These are phyloP conservation scores for Aspergillus steynii DNA, from an alignment of 495 filamentous ascomycete genomes.

Conservation along the genomic window DNA sequence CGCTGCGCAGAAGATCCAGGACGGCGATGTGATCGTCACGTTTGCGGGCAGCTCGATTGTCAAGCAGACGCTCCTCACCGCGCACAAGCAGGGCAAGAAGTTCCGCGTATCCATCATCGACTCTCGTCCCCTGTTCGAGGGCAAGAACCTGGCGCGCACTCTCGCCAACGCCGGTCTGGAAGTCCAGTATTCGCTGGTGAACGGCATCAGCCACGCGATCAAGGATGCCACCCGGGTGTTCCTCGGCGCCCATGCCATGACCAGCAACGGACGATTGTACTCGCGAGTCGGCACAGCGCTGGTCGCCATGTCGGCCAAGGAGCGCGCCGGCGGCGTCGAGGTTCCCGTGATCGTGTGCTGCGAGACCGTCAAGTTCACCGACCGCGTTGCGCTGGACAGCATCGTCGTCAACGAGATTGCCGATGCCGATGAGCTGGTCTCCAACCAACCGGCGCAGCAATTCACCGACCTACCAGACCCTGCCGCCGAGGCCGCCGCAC, in stretches of 20 bases:
- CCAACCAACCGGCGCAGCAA: constrained; percentile 31
- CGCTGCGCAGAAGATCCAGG: constrained; percentile 69
- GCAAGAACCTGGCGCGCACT: constrained; percentile 68
- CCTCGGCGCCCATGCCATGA: constrained; percentile 86
- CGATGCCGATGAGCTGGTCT: constrained; percentile 61
- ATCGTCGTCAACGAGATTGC: constrained; percentile 94
- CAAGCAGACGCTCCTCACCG: constrained; percentile 72
- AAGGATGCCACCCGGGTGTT: constrained; percentile 77
- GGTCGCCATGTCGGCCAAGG: constrained; percentile 83
- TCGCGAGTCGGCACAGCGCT: constrained; percentile 84
- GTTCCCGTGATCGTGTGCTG: constrained; percentile 88
- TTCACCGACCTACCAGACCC: constrained; percentile 40
- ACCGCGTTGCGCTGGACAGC: constrained; percentile 83
- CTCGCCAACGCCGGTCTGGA: constrained; percentile 68
- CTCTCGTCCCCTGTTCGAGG: constrained; percentile 76
- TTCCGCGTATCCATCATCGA: constrained; percentile 89
- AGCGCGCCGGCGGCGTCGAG: constrained; percentile 53
- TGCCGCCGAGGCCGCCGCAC: constrained; percentile 23
- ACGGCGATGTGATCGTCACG: constrained; percentile 82
- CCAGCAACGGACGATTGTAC: constrained; percentile 85
- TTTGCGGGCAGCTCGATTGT: constrained; percentile 89
- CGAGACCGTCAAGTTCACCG: constrained; percentile 95
- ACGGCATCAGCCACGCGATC: constrained; percentile 70
- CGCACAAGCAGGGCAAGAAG: constrained; percentile 63
- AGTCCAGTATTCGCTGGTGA: constrained; percentile 78